phyloP scores from a whole-genome alignment of 768 basidiomycete species.

The Megacollybia marginata region DNA sequence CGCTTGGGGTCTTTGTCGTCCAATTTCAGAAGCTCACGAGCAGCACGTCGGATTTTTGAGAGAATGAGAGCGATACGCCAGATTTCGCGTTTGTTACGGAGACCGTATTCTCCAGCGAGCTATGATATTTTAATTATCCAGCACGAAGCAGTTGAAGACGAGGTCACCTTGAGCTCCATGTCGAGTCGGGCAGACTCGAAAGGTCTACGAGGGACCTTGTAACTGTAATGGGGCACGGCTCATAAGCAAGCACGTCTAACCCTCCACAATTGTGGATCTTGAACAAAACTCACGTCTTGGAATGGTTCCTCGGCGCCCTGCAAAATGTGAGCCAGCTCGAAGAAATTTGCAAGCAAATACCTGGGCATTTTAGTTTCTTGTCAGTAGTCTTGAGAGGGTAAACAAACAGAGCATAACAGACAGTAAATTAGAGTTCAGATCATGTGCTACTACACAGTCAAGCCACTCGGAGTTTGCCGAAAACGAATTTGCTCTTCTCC shows the following conservation, averaged over 20 bases:
- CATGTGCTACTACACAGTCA: slow-evolving; percentile 63
- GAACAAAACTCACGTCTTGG: slow-evolving; percentile 83
- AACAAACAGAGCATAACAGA: slow-evolving; percentile 30
- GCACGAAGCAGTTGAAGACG: background rate
- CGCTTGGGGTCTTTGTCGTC: slow-evolving; percentile 99
- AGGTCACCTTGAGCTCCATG: slow-evolving; percentile 90
- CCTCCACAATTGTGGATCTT: slow-evolving; percentile 63
- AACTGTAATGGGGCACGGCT: slow-evolving; percentile 75
- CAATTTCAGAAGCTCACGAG: slow-evolving; percentile 99
- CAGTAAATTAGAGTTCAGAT: slow-evolving; percentile 14
- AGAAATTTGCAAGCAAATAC: slow-evolving; percentile 36
- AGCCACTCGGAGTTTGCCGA: slow-evolving; percentile 63
- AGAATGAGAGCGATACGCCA: slow-evolving; percentile 98
- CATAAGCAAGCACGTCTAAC: slow-evolving; percentile 60
- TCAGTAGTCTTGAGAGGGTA: slow-evolving; percentile 22
- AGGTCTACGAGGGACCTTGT: slow-evolving; percentile 98
- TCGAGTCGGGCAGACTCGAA: slow-evolving; percentile 98
- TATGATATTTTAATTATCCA: slow-evolving; percentile 25
- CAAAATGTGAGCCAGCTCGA: slow-evolving; percentile 10
- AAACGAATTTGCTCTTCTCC: background rate
- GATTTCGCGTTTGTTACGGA: slow-evolving; percentile 99
- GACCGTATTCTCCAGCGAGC: slow-evolving; percentile 99
- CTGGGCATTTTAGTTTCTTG: slow-evolving; percentile 77
- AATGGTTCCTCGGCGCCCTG: slow-evolving; percentile 89
- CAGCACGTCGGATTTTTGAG: slow-evolving; percentile 99